phyloP scores from a whole-genome alignment of 1,284 basidiomycete species.

The Leccinum solheimii region DNA sequence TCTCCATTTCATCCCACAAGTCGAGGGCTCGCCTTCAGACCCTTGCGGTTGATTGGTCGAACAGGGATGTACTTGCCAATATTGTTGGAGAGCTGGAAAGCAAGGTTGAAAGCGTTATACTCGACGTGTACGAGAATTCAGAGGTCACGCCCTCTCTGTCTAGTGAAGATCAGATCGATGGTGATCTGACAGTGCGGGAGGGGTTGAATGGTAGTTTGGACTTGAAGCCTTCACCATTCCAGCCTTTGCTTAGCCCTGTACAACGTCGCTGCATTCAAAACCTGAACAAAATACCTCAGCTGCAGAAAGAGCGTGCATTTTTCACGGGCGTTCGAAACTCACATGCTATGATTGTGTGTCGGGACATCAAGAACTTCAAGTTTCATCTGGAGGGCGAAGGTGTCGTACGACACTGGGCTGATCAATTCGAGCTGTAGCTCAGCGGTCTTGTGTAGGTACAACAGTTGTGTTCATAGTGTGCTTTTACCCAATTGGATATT shows the following conservation, averaged over 20 bases:
- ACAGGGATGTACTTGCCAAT: constrained; percentile 48
- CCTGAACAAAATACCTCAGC: constrained; percentile 63
- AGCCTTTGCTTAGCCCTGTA: constrained; percentile 52
- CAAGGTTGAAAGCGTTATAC: constrained; percentile 53
- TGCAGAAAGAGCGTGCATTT: constrained; percentile 67
- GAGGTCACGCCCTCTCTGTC: constrained; percentile 5
- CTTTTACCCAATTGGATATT: not conserved
- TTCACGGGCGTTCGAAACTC: constrained; percentile 60
- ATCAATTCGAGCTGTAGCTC: constrained; percentile 50
- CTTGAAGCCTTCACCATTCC: constrained; percentile 28
- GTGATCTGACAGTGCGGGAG: constrained; percentile 3
- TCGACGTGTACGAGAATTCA: constrained; percentile 36
- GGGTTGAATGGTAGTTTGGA: constrained; percentile 11
- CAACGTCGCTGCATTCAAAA: constrained; percentile 52
- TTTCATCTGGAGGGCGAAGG: constrained; percentile 58
- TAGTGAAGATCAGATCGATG: not conserved
- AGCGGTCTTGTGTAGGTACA: not conserved
- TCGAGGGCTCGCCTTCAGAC: constrained; percentile 62
- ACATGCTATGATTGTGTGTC: constrained; percentile 67
- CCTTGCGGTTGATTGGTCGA: constrained; percentile 52
- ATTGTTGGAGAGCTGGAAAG: constrained; percentile 57
- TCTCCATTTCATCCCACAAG: constrained; percentile 51
- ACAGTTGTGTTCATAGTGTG: not conserved
- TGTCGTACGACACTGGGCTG: constrained; percentile 70
- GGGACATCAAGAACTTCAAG: constrained; percentile 61